Percentiles rank a stretch among this genome's conserved stretches.
phyloP scores from a whole-genome alignment of 768 basidiomycete species.

The Podaxis mareebaensis region DNA sequence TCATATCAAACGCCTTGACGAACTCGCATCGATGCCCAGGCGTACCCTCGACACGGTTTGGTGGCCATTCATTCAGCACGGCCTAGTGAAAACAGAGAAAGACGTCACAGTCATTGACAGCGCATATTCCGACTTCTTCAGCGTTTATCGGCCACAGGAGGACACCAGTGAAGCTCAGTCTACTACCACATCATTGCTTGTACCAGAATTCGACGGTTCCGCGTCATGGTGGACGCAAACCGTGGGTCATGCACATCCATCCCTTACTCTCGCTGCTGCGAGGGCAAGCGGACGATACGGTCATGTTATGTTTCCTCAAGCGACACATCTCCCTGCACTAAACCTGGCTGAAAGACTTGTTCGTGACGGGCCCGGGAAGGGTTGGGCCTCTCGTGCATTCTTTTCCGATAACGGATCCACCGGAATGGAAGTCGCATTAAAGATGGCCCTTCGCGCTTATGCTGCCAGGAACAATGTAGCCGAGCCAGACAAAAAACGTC shows the following conservation, averaged over 20 bases:
- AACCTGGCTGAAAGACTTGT: slow-evolving; percentile 80
- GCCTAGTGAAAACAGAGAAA: slow-evolving; percentile 58
- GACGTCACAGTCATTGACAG: slow-evolving; percentile 93
- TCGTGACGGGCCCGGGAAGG: slow-evolving; percentile 73
- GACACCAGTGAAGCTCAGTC: slow-evolving; percentile 28
- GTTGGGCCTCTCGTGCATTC: slow-evolving; percentile 91
- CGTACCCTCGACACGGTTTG: slow-evolving; percentile 80
- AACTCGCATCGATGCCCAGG: slow-evolving; percentile 76
- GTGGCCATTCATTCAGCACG: slow-evolving; percentile 99
- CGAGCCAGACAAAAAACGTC: slow-evolving; percentile 40
- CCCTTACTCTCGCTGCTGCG: slow-evolving; percentile 84
- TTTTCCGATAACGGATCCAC: slow-evolving; percentile 96
- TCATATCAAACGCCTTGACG: slow-evolving; percentile 66
- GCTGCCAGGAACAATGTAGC: slow-evolving; percentile 40
- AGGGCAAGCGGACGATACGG: slow-evolving; percentile 91
- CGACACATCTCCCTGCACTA: slow-evolving; percentile 84
- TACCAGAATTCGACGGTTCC: slow-evolving; percentile 81
- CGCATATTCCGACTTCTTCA: slow-evolving; percentile 85
- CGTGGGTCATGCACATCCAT: slow-evolving; percentile 77
- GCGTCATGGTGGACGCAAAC: slow-evolving; percentile 99
- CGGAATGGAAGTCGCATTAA: slow-evolving; percentile 95
- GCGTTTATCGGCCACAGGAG: slow-evolving; percentile 44
- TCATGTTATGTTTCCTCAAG: slow-evolving; percentile 95
- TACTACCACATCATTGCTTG: slow-evolving; percentile 31
- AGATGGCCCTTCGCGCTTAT: slow-evolving; percentile 89